Conservation (phyloP, 805 yeast species). For the Naumovozyma castellii region DNA sequence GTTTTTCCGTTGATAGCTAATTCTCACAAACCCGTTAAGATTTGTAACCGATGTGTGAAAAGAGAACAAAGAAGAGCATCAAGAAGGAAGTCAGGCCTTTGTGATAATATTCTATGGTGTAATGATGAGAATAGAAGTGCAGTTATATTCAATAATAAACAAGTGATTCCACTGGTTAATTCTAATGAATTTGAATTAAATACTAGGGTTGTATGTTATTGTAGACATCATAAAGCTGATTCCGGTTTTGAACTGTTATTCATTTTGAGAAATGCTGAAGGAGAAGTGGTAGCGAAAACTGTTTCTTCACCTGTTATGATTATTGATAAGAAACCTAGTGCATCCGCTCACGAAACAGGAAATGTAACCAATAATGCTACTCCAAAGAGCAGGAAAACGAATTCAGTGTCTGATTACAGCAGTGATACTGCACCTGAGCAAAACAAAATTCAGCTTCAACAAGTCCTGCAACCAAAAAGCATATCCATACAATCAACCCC, state of each 20-base stretch:
- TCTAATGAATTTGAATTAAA: slow-evolving; percentile 34
- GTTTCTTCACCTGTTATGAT: slow-evolving; percentile 72
- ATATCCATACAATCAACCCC: too few relatives aligned
- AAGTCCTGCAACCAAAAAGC: too few relatives aligned
- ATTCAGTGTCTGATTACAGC: too few relatives aligned
- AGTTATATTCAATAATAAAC: slow-evolving; percentile 82
- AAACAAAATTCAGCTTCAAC: too few relatives aligned
- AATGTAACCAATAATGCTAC: not conserved
- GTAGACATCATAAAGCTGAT: slow-evolving; percentile 87
- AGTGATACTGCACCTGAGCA: too few relatives aligned
- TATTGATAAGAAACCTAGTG: slow-evolving; percentile 78
- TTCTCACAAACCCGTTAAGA: slow-evolving; percentile 43
- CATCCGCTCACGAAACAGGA: too few relatives aligned
- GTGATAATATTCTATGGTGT: slow-evolving; percentile 69
- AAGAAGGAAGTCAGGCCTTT: slow-evolving; percentile 69
- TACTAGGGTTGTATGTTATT: slow-evolving; percentile 83
- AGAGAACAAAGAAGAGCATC: slow-evolving; percentile 90
- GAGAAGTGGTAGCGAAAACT: slow-evolving; percentile 60
- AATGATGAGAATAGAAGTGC: slow-evolving; percentile 68
- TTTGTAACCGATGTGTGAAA: slow-evolving; percentile 79
- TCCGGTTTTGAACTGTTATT: slow-evolving; percentile 70
- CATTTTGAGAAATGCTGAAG: slow-evolving; percentile 51
- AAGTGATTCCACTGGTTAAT: slow-evolving; percentile 46
- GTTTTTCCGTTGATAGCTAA: slow-evolving; percentile 46
- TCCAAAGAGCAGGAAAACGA: not conserved